phyloP scores from a whole-genome alignment of 2,329 filamentous ascomycete species.

The Fusarium graminum region DNA sequence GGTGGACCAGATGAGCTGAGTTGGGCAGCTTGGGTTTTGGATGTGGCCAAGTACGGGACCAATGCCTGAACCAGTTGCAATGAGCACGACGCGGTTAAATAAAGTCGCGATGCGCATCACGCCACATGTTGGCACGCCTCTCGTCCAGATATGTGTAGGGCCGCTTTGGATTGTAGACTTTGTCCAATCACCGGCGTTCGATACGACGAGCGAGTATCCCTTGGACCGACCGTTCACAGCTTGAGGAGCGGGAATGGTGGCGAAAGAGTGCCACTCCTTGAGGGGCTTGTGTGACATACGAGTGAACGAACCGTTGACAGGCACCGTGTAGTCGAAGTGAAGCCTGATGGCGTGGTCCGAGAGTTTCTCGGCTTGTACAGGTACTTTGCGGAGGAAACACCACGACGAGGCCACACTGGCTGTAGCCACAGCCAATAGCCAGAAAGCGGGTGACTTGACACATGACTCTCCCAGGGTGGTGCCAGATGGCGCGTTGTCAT shows the following conservation, averaged over 20 bases:
- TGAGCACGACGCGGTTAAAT: slow-evolving; percentile 75
- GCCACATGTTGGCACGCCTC: slow-evolving; percentile 75
- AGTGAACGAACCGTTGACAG: slow-evolving; percentile 61
- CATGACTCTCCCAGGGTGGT: slow-evolving; percentile 55
- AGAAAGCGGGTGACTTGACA: slow-evolving; percentile 64
- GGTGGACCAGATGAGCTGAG: slow-evolving; percentile 78
- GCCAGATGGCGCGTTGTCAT: slow-evolving; percentile 55
- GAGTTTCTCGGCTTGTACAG: slow-evolving; percentile 74
- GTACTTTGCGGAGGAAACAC: slow-evolving; percentile 76
- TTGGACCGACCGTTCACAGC: slow-evolving; percentile 39
- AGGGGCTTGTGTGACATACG: slow-evolving; percentile 73
- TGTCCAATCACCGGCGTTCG: slow-evolving; percentile 83
- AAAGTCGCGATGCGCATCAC: slow-evolving; percentile 76
- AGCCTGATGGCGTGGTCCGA: slow-evolving; percentile 81
- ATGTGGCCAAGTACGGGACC: slow-evolving; percentile 74
- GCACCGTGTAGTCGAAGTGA: slow-evolving; percentile 73
- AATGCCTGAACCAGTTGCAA: slow-evolving; percentile 80
- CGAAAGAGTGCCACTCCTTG: slow-evolving; percentile 81
- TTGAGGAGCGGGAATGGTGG: slow-evolving; percentile 73
- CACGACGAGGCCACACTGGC: slow-evolving; percentile 77
- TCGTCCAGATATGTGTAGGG: slow-evolving; percentile 73
- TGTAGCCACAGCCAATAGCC: slow-evolving; percentile 75
- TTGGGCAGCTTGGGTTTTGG: slow-evolving; percentile 61
- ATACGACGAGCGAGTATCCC: slow-evolving; percentile 77
- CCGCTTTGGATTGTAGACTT: slow-evolving; percentile 71